Percentiles rank a stretch among this genome's conserved stretches.
Evolutionary conservation across 768 basidiomycete species (phyloP).

Genomic region (Boletus coccyginus): DNA sequence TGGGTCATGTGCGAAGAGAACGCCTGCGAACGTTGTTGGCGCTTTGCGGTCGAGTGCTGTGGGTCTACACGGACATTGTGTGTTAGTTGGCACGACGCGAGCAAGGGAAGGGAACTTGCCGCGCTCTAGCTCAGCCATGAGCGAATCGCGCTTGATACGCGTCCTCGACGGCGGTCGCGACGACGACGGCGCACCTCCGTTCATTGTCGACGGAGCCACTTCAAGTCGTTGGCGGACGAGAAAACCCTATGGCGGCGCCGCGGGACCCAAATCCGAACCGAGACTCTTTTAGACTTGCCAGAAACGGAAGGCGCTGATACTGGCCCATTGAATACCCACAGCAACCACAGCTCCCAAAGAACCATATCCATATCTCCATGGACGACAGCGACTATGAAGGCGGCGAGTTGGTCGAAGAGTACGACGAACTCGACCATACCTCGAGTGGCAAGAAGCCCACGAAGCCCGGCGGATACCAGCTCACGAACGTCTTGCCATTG

Average conservation of each 20-base stretch:
- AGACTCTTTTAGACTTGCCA: background rate
- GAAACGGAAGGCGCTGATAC: conserved; percentile 2
- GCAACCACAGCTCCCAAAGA: background rate
- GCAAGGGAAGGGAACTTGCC: conserved; percentile 35
- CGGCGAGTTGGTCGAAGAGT: conserved; percentile 13
- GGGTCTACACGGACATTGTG: conserved; percentile 43
- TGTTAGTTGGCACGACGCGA: background rate
- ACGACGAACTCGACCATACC: conserved; percentile 12
- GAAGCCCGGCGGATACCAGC: conserved; percentile 21
- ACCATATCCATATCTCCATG: conserved; percentile 2
- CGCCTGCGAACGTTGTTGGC: conserved; percentile 60
- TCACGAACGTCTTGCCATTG: conserved; percentile 48
- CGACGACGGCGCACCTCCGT: conserved; percentile 9
- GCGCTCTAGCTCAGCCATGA: conserved; percentile 66
- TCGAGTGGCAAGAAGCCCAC: background rate
- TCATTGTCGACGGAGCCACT: conserved; percentile 8
- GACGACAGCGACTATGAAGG: conserved; percentile 24
- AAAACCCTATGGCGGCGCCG: too few species aligned
- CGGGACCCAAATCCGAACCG: too few species aligned
- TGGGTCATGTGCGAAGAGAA: conserved; percentile 62
- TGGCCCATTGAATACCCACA: background rate
- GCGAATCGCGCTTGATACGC: conserved; percentile 56
- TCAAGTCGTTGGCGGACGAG: too few species aligned
- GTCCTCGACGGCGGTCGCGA: conserved; percentile 12
- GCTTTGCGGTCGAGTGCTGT: conserved; percentile 62